Base-by-base conservation (phyloP, 495 filamentous ascomycete species). In the Oleoguttula mirabilis region DNA sequence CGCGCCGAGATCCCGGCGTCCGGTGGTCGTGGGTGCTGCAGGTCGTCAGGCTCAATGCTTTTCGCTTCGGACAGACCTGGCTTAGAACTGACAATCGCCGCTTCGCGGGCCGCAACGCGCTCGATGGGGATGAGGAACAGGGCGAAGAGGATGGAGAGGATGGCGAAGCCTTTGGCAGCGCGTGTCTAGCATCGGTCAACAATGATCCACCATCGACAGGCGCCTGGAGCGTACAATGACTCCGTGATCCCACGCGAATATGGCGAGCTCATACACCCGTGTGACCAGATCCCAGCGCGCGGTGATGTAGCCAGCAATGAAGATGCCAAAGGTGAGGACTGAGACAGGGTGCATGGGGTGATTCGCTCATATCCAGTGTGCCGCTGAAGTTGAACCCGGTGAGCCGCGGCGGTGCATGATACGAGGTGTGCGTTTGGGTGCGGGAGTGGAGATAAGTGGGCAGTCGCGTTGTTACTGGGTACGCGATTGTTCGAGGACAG, bases 241-340 rank as follows among this genome's bases (percentile, higher is more conserved):
- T 58, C 88, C 87, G 84, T 94, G 84, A 62, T 93, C 84, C 88
- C 86, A 94, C 51, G 92, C 90, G 61, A 95, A 99, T 40, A 90
- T 83, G 39, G 84, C 83, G 54, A 99, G 72, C 63, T 96, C 88
- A 78, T 94, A 88, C 41, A 94, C 72, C 50, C 86, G 80, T 42
- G 86, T 94, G 50, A 95, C 87, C 39, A 99, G 77, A 63, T 95
- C 88, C 86, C 87, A 96, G 69, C 92, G 80, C 55, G 90, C 90
- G 64, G 92, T 95, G 60, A 85, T 95, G 71, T 99, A 99, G 64
- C 90, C 90, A 65, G 90, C 88, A 70, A 96, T 78, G 67, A 99
- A 99, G 71, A 99, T 94, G 60, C 80, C 86, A 66, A 92, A 77
- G 43, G 86, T 88, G 64, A 94, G 72, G 60, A 84, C 67, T 53